These are phyloP conservation scores for Xylaria curta DNA, from an alignment of 495 filamentous ascomycete genomes.

Conservation along the genomic window DNA sequence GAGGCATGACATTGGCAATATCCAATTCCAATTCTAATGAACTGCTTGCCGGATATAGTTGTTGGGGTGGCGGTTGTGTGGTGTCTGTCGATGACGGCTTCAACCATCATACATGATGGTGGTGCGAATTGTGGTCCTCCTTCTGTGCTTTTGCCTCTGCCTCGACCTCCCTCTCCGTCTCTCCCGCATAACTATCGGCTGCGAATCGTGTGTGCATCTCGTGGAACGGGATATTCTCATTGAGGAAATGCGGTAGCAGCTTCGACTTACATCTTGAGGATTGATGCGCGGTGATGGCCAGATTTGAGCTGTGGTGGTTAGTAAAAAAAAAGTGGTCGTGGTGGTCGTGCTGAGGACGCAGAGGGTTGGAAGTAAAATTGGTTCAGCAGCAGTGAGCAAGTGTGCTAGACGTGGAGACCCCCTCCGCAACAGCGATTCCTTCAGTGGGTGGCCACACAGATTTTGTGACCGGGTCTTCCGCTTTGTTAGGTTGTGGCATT, in stretches of 20 bases:
- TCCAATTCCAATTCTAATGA: background rate
- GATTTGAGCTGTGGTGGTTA: constrained; percentile 40
- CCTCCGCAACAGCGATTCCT: constrained; percentile 27
- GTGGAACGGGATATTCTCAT: background rate
- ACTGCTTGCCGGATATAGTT: background rate
- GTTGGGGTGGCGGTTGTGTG: background rate
- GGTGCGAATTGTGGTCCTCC: background rate
- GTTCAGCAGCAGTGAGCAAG: background rate
- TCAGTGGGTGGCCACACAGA: constrained; percentile 22
- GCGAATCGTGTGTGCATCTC: background rate
- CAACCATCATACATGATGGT: background rate
- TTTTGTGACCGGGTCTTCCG: constrained; percentile 31
- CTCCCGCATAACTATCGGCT: background rate
- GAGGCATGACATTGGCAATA: background rate
- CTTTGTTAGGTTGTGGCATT: constrained; percentile 37
- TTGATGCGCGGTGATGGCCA: constrained; percentile 38
- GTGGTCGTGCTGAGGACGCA: constrained; percentile 24
- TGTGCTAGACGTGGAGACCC: constrained; percentile 23
- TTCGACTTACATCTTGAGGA: constrained; percentile 47
- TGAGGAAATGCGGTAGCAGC: background rate
- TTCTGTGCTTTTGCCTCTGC: background rate
- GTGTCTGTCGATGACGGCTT: constrained; percentile 8
- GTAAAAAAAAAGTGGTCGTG: constrained; percentile 40
- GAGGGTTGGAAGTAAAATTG: constrained; percentile 27
- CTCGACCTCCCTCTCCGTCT: background rate